Percentiles rank a stretch among this genome's conserved stretches.
phyloP scores from a whole-genome alignment of 441 rosid genomes.

The Pelargonium fulgidum region DNA sequence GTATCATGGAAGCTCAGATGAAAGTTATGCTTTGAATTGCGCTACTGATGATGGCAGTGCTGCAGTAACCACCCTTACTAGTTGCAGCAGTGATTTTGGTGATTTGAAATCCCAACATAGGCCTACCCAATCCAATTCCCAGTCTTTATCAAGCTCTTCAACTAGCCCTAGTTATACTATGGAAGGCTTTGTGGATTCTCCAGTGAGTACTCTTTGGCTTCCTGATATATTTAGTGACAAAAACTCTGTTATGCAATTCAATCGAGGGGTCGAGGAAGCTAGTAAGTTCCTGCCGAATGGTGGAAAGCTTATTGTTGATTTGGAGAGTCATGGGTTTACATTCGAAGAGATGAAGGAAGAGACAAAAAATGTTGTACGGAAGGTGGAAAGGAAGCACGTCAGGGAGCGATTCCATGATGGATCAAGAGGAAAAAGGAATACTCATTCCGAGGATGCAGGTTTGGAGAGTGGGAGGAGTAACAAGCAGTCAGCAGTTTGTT shows the following conservation, averaged over 20 bases:
- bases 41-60: conserved; percentile 12
- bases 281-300: conserved; percentile 38
- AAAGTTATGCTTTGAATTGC: conserved; percentile 17
- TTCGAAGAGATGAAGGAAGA: conserved; percentile 25
- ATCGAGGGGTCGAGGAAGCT: conserved; percentile 37
- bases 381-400: conserved; percentile 15
- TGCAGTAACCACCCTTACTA: conserved; percentile 8
- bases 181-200: conserved; percentile 35
- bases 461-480: conserved; percentile 28
- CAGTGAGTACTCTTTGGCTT: conserved; percentile 29
- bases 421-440: conserved; percentile 38
- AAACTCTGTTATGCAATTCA: conserved; percentile 30
- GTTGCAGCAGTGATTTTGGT: conserved; percentile 18
- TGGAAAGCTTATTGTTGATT: conserved; percentile 18
- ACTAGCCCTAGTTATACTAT: conserved; percentile 20
- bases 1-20: conserved; percentile 18
- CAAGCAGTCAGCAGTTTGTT: conserved; percentile 33
- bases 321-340: conserved; percentile 23
- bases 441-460: conserved; percentile 19
- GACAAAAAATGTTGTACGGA: conserved; percentile 15
- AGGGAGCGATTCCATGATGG: conserved; percentile 9
- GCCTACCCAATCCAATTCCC: conserved; percentile 27
- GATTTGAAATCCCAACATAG: conserved; percentile 20
- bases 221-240: conserved; percentile 30
- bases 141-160: conserved; percentile 31